Evolutionary conservation across 306 rosid species (phyloP).

Genomic region (Gleditsia sinensis): DNA sequence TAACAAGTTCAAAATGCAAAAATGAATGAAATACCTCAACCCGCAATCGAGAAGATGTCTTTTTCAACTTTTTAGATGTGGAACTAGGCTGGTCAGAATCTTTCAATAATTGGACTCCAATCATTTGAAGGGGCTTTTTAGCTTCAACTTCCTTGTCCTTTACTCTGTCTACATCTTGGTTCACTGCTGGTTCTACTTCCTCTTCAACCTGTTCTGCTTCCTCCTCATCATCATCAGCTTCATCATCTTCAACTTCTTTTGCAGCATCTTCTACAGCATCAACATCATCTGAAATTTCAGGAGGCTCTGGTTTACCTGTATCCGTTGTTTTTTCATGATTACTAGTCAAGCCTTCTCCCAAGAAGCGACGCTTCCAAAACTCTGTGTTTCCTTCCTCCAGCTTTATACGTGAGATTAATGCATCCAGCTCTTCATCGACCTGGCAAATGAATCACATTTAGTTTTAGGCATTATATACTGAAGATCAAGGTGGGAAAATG

Average conservation of each 20-base stretch:
- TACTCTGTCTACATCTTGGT: conserved; percentile 75
- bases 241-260: conserved; percentile 82
- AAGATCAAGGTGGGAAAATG: conserved; percentile 9
- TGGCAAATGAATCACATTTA: conserved; percentile 41
- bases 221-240: conserved; percentile 64
- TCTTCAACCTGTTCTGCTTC: conserved; percentile 62
- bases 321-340: conserved; percentile 47
- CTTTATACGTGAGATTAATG: conserved; percentile 75
- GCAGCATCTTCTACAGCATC: conserved; percentile 59
- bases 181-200: conserved; percentile 71
- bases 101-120: conserved; percentile 89
- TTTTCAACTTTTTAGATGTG: conserved; percentile 68
- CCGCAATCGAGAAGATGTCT: conserved; percentile 44
- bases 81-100: conserved; percentile 65
- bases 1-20: conserved; percentile 21
- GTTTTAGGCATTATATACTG: conserved; percentile 22
- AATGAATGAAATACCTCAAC: conserved; percentile 56
- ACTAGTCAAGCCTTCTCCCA: conserved; percentile 72
- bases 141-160: conserved; percentile 81
- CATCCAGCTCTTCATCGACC: conserved; percentile 96
- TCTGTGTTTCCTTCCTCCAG: conserved; percentile 92
- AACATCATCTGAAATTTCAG: conserved; percentile 57
- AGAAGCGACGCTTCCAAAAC: conserved; percentile 90
- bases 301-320: conserved; percentile 44
- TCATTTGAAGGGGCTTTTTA: conserved; percentile 93